Evolutionary conservation across 2,329 filamentous ascomycete species (phyloP).

Genomic region (Tolypocladium amazonense): DNA sequence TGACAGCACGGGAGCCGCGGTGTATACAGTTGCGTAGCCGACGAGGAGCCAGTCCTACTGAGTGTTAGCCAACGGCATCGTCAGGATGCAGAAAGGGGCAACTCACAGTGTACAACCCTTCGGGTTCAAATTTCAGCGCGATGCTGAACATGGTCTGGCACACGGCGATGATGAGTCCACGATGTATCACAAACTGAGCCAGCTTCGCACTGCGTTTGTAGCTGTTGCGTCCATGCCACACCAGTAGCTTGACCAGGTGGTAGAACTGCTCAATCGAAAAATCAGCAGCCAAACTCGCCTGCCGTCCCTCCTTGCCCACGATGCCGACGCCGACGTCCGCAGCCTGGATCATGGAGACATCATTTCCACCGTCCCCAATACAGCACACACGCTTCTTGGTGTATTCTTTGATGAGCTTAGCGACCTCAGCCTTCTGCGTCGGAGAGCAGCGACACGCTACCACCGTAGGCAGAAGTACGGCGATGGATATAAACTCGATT

Average conservation of each 20-base stretch:
- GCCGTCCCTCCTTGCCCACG: slow-evolving; percentile 92
- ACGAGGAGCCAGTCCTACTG: slow-evolving; percentile 82
- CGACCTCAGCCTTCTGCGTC: slow-evolving; percentile 92
- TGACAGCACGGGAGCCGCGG: slow-evolving; percentile 83
- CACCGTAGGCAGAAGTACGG: slow-evolving; percentile 80
- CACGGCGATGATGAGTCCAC: slow-evolving; percentile 87
- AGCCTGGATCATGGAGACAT: slow-evolving; percentile 98
- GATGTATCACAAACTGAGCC: slow-evolving; percentile 95
- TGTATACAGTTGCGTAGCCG: slow-evolving; percentile 93
- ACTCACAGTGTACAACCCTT: slow-evolving; percentile 71
- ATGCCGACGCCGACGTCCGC: slow-evolving; percentile 97
- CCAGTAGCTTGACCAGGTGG: slow-evolving; percentile 90
- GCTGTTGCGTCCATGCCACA: slow-evolving; percentile 96
- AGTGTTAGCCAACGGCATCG: slow-evolving; percentile 8
- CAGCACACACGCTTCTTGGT: slow-evolving; percentile 95
- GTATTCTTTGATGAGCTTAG: slow-evolving; percentile 76
- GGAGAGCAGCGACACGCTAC: slow-evolving; percentile 95
- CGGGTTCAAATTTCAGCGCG: slow-evolving; percentile 82
- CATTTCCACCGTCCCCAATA: slow-evolving; percentile 96
- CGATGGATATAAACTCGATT: slow-evolving; percentile 75
- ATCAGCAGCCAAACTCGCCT: slow-evolving; percentile 89
- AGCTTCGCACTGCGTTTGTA: slow-evolving; percentile 96
- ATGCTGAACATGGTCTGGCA: slow-evolving; percentile 98
- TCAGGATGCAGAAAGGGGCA: background rate
- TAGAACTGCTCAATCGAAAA: slow-evolving; percentile 95